Percentiles rank a stretch among this genome's conserved stretches.
Conservation (phyloP, 2,329 filamentous ascomycete species). For the Sporothrix schenckii region DNA sequence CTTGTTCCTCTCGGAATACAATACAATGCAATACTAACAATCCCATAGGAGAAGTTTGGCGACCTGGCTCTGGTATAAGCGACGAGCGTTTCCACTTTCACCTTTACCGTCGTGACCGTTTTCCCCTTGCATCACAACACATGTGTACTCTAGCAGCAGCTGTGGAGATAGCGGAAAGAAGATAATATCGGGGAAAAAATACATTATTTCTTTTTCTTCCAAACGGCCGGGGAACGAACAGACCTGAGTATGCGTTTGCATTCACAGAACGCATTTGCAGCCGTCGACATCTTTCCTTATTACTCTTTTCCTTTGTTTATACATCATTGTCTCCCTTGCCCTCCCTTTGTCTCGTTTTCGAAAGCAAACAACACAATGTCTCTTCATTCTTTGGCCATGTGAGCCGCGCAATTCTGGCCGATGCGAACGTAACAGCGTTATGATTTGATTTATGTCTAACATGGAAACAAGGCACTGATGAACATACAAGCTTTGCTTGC, state of each 20-base stretch:
- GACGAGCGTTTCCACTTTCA: constrained; percentile 21
- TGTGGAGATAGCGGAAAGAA: constrained; percentile 63
- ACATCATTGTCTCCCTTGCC: constrained; percentile 16
- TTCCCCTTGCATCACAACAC: constrained; percentile 40
- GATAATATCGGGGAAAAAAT: constrained; percentile 13
- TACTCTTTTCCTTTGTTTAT: constrained; percentile 14
- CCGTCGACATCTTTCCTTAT: constrained; percentile 11
- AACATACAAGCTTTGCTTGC: background rate
- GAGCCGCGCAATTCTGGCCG: background rate
- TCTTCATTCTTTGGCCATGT: background rate
- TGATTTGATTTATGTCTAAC: constrained; percentile 2
- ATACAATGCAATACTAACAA: constrained; percentile 49
- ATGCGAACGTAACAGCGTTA: background rate
- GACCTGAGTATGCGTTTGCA: background rate
- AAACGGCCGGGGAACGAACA: constrained; percentile 8
- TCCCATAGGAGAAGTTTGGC: constrained; percentile 90
- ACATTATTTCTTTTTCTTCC: background rate
- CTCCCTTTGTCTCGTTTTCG: constrained; percentile 1
- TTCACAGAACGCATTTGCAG: background rate
- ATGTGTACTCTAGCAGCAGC: constrained; percentile 64
- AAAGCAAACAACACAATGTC: background rate
- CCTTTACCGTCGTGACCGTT: constrained; percentile 45
- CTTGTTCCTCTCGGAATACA: background rate
- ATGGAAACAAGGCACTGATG: background rate
- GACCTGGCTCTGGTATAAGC: constrained; percentile 91